phyloP scores from a whole-genome alignment of 176 grass and related monocot genomes.

The Otatea glauca region DNA sequence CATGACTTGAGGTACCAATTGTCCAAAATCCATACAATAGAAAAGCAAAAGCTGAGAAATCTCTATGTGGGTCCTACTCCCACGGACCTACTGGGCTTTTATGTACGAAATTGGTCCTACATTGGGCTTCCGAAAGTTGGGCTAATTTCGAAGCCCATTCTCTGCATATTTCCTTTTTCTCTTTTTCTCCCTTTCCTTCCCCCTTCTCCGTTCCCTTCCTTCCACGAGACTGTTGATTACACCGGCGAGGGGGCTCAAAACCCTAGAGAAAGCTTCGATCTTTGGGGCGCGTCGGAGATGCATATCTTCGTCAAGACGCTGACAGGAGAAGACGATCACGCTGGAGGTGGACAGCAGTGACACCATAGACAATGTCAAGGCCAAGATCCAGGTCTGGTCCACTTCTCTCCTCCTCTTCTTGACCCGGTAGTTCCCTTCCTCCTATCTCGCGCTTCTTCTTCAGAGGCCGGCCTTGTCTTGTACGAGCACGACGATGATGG shows the following conservation, averaged over 20 bases:
- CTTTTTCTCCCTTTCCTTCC: neutral
- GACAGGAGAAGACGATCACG: slow-evolving; percentile 90
- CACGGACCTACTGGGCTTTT: too few species aligned
- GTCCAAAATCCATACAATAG: neutral
- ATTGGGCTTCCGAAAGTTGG: neutral
- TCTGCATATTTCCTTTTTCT: neutral
- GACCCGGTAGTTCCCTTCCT: neutral
- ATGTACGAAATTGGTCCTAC: too few species aligned
- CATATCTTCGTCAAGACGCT: slow-evolving; percentile 89
- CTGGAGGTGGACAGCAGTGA: slow-evolving; percentile 96
- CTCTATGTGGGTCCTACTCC: neutral
- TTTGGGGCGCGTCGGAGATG: slow-evolving; percentile 41
- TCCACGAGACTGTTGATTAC: neutral
- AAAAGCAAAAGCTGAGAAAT: neutral
- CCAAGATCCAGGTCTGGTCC: slow-evolving; percentile 72
- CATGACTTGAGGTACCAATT: neutral
- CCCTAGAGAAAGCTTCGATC: neutral
- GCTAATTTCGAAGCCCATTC: neutral
- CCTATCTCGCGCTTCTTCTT: neutral
- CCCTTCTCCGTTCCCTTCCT: neutral
- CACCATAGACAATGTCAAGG: slow-evolving; percentile 93
- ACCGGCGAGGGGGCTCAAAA: neutral
- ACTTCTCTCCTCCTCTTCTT: neutral
- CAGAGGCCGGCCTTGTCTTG: neutral
- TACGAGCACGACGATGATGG: neutral